Percentiles rank a stretch among this genome's conserved stretches.
phyloP scores from a whole-genome alignment of 2,329 filamentous ascomycete species.

The Mycogone perniciosa region DNA sequence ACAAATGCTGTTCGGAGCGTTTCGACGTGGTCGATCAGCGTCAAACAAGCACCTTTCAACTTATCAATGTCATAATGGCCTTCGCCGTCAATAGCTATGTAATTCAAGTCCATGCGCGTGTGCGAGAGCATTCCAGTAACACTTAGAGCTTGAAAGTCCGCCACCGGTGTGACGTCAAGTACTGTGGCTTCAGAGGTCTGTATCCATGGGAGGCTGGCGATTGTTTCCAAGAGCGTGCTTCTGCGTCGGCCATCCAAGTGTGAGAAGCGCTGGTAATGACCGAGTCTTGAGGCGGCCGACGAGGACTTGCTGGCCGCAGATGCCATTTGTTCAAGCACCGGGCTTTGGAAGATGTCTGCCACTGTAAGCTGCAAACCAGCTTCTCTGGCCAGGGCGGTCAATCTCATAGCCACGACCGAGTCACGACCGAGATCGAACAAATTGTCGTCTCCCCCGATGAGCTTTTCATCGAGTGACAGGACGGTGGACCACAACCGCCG shows the following conservation, averaged over 20 bases:
- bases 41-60: background rate
- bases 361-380: constrained; percentile 9
- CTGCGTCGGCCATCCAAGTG: background rate
- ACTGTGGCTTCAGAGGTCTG: background rate
- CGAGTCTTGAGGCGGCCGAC: background rate
- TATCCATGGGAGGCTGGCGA: background rate
- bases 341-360: constrained; percentile 12
- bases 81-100: background rate
- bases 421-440: constrained; percentile 16
- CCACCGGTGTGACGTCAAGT: background rate
- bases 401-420: constrained; percentile 13
- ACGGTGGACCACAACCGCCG: constrained; percentile 11
- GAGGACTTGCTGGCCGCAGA: constrained; percentile 1
- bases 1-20: background rate
- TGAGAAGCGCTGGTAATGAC: background rate
- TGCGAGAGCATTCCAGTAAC: background rate
- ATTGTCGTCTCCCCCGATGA: constrained; percentile 14
- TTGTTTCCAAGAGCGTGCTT: background rate
- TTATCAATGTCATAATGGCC: background rate
- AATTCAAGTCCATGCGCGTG: background rate
- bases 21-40: background rate
- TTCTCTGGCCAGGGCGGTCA: constrained; percentile 9
- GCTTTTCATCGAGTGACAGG: constrained; percentile 9
- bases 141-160: background rate
- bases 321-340: constrained; percentile 9